Evolutionary conservation across 2,329 filamentous ascomycete genomes (phyloP), one percentile per base, ranked within the genome.

Genomic region (Hypocrella siamensis): DNA sequence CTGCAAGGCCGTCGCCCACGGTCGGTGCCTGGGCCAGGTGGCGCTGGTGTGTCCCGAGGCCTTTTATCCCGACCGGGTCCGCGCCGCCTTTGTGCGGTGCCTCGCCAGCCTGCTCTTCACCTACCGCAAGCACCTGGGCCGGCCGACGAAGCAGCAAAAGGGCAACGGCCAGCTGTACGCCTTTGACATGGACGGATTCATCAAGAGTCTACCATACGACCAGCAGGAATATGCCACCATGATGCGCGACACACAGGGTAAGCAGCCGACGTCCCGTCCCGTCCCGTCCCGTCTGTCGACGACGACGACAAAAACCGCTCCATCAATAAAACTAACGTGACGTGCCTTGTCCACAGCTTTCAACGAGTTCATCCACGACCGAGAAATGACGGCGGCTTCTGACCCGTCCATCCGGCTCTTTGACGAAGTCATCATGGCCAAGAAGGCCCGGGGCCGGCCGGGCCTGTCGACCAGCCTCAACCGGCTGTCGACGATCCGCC

Each of bases 321-420:
- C n/a, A n/a, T n/a, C n/a, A n/a, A n/a, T n/a, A n/a, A 26, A 7
- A 14, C 25, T 26, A 18, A 28, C 27, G 15, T 18, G 9, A 14
- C 27, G 9, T 10, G 16, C 27, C 9, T 10, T 15, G 7, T 15
- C 25, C 30, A 40, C 32, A 51, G 48, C 45, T 30, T 84, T 86
- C 50, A 84, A 84, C 42, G 80, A 88, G 51, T 90, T 90, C 51
- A 80, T 90, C 38, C 79, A 88, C 46, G 79, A 85, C 43, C 72
- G 82, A 28, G 82, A 90, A 54, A 73, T 63, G 16, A 70, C 66
- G 6, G 61, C 71, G 3, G 53, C 71, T 0, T 64, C 70, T 6
- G 67, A 80, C 39, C 67, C 79, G 0, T 54, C 65, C 3, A 74
- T 88, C 44, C 78, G 79, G 34, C 66, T 90, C 1, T 90, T 90